Evolutionary conservation across 352 stramenopile species (phyloP).

Genomic region (Nothophytophthora sp.): DNA sequence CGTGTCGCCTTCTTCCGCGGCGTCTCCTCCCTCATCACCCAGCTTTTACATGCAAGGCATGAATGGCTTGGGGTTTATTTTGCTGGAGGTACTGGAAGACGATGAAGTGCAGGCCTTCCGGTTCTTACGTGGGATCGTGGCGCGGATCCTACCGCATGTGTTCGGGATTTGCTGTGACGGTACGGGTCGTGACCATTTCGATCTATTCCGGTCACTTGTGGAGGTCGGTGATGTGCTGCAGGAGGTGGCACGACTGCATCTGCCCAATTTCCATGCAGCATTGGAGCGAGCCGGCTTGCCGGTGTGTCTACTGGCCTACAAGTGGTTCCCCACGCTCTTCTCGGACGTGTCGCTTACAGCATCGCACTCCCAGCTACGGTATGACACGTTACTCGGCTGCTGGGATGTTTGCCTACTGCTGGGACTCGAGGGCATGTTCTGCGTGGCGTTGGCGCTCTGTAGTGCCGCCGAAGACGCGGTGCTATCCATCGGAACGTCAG

Average conservation of each 20-base stretch:
- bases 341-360: conserved; percentile 81
- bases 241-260: conserved; percentile 67
- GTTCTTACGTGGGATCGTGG: conserved; percentile 66
- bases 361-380: conserved; percentile 71
- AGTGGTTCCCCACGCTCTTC: conserved; percentile 89
- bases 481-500: conserved; percentile 35
- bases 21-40: conserved; percentile 18
- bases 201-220: conserved; percentile 71
- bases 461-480: conserved; percentile 62
- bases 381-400: conserved; percentile 71
- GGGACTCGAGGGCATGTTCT: conserved; percentile 82
- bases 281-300: conserved; percentile 64
- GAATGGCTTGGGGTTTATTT: conserved; percentile 82
- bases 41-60: conserved; percentile 88
- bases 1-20: conserved; percentile 20
- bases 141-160: conserved; percentile 71
- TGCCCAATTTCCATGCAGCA: conserved; percentile 57
- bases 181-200: conserved; percentile 53
- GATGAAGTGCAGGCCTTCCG: conserved; percentile 55
- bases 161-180: conserved; percentile 61
- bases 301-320: conserved; percentile 84
- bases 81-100: conserved; percentile 63
- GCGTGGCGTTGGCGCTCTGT: conserved; percentile 69
- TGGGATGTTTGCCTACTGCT: conserved; percentile 85
- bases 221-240: conserved; percentile 75